A percentile compares a stretch with the other conserved stretches of the same genome.
These are phyloP conservation scores for Pichia sp. DNA, from an alignment of 1,139 yeast species.

Conservation along the genomic window DNA sequence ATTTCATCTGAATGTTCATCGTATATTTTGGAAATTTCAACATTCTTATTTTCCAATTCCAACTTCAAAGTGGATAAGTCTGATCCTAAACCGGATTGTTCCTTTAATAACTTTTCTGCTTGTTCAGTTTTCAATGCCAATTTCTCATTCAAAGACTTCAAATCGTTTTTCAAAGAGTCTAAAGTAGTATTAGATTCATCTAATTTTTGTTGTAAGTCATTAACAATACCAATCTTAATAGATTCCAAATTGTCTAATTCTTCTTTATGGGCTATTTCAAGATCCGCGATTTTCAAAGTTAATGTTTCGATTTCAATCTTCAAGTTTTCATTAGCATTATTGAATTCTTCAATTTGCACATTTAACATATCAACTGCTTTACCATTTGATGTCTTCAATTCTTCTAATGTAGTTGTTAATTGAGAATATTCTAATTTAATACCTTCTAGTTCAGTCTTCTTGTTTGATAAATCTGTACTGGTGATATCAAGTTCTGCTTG, in stretches of 20 bases:
- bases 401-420: neutral
- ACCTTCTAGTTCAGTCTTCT: constrained; percentile 13
- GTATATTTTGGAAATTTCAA: neutral
- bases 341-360: constrained; percentile 6
- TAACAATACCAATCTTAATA: neutral
- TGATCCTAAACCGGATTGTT: neutral
- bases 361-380: constrained; percentile 2
- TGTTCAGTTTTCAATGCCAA: neutral
- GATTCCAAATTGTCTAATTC: neutral
- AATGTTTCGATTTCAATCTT: constrained; percentile 2
- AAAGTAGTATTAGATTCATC: neutral
- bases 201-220: neutral
- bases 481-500: constrained; percentile 8
- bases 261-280: neutral
- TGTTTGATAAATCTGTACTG: neutral
- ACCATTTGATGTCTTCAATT: constrained; percentile 1
- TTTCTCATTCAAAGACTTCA: neutral
- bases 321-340: constrained; percentile 2
- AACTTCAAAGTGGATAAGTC: neutral
- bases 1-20: neutral
- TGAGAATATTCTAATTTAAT: constrained; percentile 12
- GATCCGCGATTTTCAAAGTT: neutral
- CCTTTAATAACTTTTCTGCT: neutral
- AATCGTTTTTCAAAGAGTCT: neutral
- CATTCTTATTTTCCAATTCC: neutral